Base-by-base conservation (phyloP, 1,284 basidiomycete species). In the Sanghuangporus baumii region DNA sequence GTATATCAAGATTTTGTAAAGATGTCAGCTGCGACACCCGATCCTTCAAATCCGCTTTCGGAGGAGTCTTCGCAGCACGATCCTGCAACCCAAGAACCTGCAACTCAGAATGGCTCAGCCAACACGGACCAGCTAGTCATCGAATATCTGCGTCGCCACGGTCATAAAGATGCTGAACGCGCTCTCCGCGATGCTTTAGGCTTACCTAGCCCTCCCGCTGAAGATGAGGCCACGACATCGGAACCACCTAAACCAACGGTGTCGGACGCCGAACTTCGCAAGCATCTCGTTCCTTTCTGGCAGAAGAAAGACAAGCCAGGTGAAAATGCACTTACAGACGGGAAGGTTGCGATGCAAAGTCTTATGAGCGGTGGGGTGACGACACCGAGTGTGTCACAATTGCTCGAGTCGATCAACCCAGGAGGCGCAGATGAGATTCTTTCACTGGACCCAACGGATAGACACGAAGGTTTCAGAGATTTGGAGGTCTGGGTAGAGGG, bases 401-500 rank as follows among this genome's bases (percentile, higher is more conserved):
- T 93, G 68, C 83, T 93, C 65, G 84, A 87, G 26, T 89, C 85
- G 67, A 84, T 92, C 66, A 88, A 87, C 14, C 78, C 84, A 47
- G 85, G 88, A 51, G 91, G 90, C 26, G 89, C 90, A 1, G 92
- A 93, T 68, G 92, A 94, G 66, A 87, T 91, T 51, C 78, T 93
- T 47, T 84, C 91, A 16, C 77, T 92, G 18, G 94, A 97, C 73
- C 91, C 94, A 2, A 91, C 88, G 14, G 95, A 97, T 73, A 89
- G 93, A 66, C 91, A 94, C 63, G 88, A 91, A 69, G 91, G 93
- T 1, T 96, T 93, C 71, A 81, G 86, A 63, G 90, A 94, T 70
- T 79, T 98, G 62, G 93, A 96, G 72, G 81, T 88, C n/a, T 98
- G 96, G 96, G 94, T 94, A 52, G 92, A 94, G 75, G 89, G 91